Percentiles rank a stretch among this genome's conserved stretches.
Evolutionary conservation across 2,329 filamentous ascomycete genomes (phyloP).

Genomic region (Aspergillus sp.): DNA sequence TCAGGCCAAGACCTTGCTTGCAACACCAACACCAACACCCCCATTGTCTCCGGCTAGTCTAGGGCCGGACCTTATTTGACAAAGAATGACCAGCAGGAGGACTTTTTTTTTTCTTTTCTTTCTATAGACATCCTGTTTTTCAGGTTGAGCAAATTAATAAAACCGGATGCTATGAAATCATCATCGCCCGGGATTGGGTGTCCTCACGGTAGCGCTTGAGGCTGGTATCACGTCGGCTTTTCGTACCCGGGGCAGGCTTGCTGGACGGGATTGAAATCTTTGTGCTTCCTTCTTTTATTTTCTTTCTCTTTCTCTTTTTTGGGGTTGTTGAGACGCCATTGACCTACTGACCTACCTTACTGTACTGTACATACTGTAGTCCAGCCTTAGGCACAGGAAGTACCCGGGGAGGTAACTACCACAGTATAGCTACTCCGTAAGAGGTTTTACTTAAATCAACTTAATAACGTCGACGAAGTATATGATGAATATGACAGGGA

Average conservation of each 20-base stretch:
- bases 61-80: background rate
- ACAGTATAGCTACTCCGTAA: too few species aligned
- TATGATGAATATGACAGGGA: background rate
- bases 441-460: too few species aligned
- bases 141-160: too few species aligned
- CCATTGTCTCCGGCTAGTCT: background rate
- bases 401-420: too few species aligned
- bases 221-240: slow-evolving; percentile 4
- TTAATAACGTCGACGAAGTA: too few species aligned
- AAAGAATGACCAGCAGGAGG: background rate
- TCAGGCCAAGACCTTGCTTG: too few species aligned
- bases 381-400: too few species aligned
- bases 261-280: background rate
- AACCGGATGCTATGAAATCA: too few species aligned
- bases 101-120: background rate
- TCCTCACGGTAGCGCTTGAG: slow-evolving; percentile 3
- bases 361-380: too few species aligned
- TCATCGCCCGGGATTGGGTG: background rate
- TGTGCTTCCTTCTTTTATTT: background rate
- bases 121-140: background rate
- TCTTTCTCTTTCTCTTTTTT: background rate
- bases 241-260: background rate
- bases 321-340: too few species aligned
- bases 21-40: too few species aligned
- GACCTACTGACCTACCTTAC: too few species aligned